Base-by-base conservation (phyloP, 202 grass and related monocot species). In the Zoysia matrella region DNA sequence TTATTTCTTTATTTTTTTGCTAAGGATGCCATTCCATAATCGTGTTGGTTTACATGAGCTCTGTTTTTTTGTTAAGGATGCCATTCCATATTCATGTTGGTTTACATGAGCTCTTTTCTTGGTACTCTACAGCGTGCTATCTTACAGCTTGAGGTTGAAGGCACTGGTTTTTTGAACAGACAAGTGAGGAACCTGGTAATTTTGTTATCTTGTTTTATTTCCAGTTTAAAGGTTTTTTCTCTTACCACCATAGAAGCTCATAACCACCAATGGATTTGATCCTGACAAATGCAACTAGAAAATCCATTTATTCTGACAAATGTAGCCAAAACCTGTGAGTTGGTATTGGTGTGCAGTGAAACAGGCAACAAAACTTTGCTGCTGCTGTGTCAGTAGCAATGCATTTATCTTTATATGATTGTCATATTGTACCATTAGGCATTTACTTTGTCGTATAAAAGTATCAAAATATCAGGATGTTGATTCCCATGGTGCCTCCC, bases 181-280 rank as follows among this genome's bases (percentile, higher is more conserved):
- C 95, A 98, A 94, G 95, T 94, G 79, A 91, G 95, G 67, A 98
- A 98, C 76, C 93, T 98, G 95, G 95, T 97, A 94, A 86, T 76
- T 90, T 70, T 81, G 39, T 48, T 39, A 16, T 47, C 54, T 39
- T 82, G 15, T 58, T 68, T 12, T 12, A 66, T 73, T 16, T 4
- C 14, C 73, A 9, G 8, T 50, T 78, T 51, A 57, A 82, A 30
- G 67, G 30, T 36, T 73, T 77, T 62, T 4, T 49, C 67, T 78
- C 14, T 62, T 81, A 30, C 9, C 0, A 14, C 50, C 56, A 74
- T 75, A 52, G n/a, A 67, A 60, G 5, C 36, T 54, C 30, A 36
- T 7, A 1, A 18, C 12, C 12, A 5, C 10, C 40, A 65, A 43
- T 43, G 39, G 15, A 44, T 7, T 67, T 67, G 42, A 44, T 67